Conservation (phyloP, 116 monocot species). For the Trichopus zeylanicus region DNA sequence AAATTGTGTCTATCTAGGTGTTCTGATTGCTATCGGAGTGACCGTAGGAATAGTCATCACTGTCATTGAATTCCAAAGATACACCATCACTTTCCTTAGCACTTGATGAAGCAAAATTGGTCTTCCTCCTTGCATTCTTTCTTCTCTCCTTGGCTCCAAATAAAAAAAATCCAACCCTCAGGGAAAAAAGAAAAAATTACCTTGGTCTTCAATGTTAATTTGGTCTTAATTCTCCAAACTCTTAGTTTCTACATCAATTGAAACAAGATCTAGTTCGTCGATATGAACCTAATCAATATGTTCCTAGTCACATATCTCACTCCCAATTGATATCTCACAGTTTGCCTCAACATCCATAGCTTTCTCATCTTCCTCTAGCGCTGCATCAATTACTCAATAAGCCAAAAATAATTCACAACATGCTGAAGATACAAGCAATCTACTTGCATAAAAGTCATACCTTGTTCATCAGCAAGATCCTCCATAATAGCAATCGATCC, state of each 20-base stretch:
- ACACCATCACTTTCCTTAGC: constrained; percentile 47
- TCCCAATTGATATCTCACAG: constrained; percentile 46
- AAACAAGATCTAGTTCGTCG: constrained; percentile 8
- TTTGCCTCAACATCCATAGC: constrained; percentile 29
- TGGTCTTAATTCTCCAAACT: constrained; percentile 7
- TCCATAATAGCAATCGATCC: constrained; percentile 4
- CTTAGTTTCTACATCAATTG: constrained; percentile 3
- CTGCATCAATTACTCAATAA: neutral
- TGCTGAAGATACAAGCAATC: neutral
- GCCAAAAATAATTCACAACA: neutral
- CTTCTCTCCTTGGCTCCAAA: constrained; percentile 45
- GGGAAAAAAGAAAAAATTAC: constrained; percentile 6
- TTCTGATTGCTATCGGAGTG: constrained; percentile 30
- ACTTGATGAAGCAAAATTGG: constrained; percentile 45
- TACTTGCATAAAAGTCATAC: neutral
- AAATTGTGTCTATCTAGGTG: constrained; percentile 20
- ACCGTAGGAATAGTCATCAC: constrained; percentile 20
- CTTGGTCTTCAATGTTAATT: constrained; percentile 11
- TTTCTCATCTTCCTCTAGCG: constrained; percentile 5
- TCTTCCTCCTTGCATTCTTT: constrained; percentile 18
- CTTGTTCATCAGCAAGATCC: constrained; percentile 1
- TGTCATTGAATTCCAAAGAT: constrained; percentile 30
- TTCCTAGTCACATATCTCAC: constrained; percentile 49
- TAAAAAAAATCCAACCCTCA: neutral
- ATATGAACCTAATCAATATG: too few relatives aligned